Evolutionary conservation across 805 yeast species (phyloP), one percentile per base, ranked within the genome.

Genomic region (Lipomyces sp.): DNA sequence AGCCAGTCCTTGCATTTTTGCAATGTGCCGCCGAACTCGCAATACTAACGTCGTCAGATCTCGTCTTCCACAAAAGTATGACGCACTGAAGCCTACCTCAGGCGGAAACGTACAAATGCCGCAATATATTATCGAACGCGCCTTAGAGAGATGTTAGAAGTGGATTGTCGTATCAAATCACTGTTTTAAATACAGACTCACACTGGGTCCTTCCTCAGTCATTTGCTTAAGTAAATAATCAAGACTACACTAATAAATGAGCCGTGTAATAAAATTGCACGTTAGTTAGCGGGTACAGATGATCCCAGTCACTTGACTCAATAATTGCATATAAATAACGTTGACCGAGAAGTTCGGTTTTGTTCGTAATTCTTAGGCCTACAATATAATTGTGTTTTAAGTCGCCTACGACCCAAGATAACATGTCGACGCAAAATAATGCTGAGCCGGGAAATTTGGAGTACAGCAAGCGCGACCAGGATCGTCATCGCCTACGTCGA

Each of bases 1-100:
- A 94, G 82, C 97, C 97, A 92, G 30, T 84, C 86, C 73, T 90
- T 91, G 80, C 98, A 93, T 75, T 90, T 86, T 75, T 87, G 88
- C 77, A 90, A 83, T 34, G 87, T 73, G 57, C 89, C 90, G 11
- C 97, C 95, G 75, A 93, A 93, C 76, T 94, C 98, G 80, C 98
- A 93, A 79, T 87, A 93, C 78, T 85, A 42, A 24, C 34, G 34
- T 29, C 32, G 54, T 33, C 24, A 39, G 11, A 18, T 4, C 24
- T 24, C 24, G 29, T 30, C 8, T 1, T 5, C 13, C 13, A 10
- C 4, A 7, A 39, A 15, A 45, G 18, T 30, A 18, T 18, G 3
- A 10, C 34, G n/a, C 42, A 24, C 29, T 3, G 13, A 8, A 7
- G 30, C 60, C 11, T 53, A 67, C 70, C 64, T 67, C 74, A 13